A percentile compares a stretch with the other conserved stretches of the same genome.
Conservation (phyloP, 306 rosid genomes). For the Albizia julibrissin region DNA sequence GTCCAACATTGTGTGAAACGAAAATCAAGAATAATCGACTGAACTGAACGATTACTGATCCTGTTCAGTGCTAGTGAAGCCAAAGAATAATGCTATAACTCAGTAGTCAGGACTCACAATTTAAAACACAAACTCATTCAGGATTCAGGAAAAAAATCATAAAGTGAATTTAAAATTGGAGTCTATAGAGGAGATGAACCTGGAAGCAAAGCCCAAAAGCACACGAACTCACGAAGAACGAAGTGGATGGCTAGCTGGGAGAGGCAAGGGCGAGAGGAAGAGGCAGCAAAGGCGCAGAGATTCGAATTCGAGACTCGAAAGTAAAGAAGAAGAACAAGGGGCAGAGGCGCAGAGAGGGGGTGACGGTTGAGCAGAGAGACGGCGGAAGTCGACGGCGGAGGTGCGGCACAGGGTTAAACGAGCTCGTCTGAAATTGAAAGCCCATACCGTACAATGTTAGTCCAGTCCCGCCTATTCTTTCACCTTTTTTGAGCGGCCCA, state of each 20-base stretch:
- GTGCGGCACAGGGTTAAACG: no score
- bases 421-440: no score
- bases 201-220: neutral
- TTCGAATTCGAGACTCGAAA: neutral
- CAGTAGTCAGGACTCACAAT: no score
- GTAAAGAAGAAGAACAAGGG: neutral
- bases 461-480: no score
- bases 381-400: no score
- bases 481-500: no score
- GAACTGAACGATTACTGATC: neutral
- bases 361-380: no score
- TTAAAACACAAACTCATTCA: neutral
- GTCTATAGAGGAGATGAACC: neutral
- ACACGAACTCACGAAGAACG: neutral
- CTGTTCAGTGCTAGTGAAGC: neutral
- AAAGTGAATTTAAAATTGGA: neutral
- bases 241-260: neutral
- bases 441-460: no score
- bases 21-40: neutral
- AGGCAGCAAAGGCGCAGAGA: neutral
- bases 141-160: no score
- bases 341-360: no score
- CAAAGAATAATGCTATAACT: neutral
- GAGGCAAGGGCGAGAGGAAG: no score
- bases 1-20: constrained; percentile 51